phyloP scores from a whole-genome alignment of 192 early-diverging fungal genomes.

The Rhizoclosmatium globosum region DNA sequence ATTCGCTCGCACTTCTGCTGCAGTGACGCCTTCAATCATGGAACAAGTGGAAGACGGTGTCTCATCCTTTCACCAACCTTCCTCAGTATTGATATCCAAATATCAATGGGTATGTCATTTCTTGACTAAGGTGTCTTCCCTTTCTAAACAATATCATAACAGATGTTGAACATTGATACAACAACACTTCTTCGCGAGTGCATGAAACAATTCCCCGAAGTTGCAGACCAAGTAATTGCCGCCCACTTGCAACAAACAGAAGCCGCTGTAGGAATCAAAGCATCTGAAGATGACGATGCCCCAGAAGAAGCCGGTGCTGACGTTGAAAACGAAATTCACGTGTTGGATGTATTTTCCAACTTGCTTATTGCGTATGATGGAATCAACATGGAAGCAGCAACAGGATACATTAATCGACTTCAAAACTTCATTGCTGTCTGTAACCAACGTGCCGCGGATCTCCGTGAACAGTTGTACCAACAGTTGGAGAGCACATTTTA shows the following conservation, averaged over 20 bases:
- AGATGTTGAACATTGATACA: conserved; percentile 55
- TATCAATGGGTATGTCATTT: conserved; percentile 48
- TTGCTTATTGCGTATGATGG: conserved; percentile 59
- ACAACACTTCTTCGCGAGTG: conserved; percentile 55
- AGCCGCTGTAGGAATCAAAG: not conserved
- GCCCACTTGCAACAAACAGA: conserved; percentile 35
- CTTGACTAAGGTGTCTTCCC: not conserved
- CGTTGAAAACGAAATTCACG: conserved; percentile 56
- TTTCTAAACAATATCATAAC: not conserved
- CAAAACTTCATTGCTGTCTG: conserved; percentile 50
- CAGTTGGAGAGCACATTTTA: conserved; percentile 63
- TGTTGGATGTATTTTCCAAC: conserved; percentile 58
- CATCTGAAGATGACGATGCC: conserved; percentile 31
- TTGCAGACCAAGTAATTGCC: conserved; percentile 50
- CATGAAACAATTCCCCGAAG: conserved; percentile 49
- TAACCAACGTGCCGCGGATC: conserved; percentile 39
- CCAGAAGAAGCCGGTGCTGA: conserved; percentile 42
- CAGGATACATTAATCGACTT: conserved; percentile 49
- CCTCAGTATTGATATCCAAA: conserved; percentile 37
- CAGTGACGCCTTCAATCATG: conserved; percentile 43
- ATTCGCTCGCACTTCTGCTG: conserved; percentile 37
- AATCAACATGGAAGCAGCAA: conserved; percentile 43
- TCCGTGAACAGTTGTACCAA: conserved; percentile 55
- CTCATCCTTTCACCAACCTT: conserved; percentile 27
- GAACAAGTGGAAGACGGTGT: conserved; percentile 41